A percentile compares a stretch with the other conserved stretches of the same genome.
These are phyloP conservation scores for Podila verticillata DNA, from an alignment of 192 early-diverging fungal species.

Conservation along the genomic window DNA sequence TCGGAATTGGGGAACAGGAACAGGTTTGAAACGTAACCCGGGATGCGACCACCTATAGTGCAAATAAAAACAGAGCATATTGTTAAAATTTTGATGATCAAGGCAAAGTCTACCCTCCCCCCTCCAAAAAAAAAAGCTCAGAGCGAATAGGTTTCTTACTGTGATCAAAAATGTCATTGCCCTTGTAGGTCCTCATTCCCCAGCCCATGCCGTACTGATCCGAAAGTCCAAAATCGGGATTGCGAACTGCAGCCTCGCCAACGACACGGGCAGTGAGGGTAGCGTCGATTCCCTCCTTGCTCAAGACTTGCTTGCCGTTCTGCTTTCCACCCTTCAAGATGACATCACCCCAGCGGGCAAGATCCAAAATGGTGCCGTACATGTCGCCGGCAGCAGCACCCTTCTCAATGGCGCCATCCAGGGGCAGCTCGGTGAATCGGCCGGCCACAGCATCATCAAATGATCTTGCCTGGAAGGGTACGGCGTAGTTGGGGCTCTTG, in stretches of 20 bases:
- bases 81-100: too few relatives aligned
- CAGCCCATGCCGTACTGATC: not conserved
- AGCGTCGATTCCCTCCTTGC: not conserved
- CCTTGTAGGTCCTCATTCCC: not conserved
- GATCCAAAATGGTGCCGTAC: conserved; percentile 22
- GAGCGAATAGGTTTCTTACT: too few relatives aligned
- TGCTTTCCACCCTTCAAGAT: conserved; percentile 9
- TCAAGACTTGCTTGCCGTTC: conserved; percentile 8
- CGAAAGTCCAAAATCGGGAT: not conserved
- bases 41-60: not conserved
- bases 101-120: too few relatives aligned
- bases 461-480: conserved; percentile 12
- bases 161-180: not conserved
- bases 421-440: not conserved
- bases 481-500: conserved; percentile 7
- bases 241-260: too few relatives aligned
- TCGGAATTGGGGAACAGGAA: not conserved
- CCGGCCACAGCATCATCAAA: conserved; percentile 12
- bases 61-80: too few relatives aligned
- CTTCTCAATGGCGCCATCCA: not conserved
- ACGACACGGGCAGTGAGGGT: not conserved
- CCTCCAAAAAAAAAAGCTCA: too few relatives aligned
- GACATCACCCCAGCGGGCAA: conserved; percentile 5
- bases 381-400: conserved; percentile 16
- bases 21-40: not conserved